Evolutionary conservation across 352 stramenopile species (phyloP), one percentile per base, ranked within the genome.

Genomic region (Aphanomyces astaci): DNA sequence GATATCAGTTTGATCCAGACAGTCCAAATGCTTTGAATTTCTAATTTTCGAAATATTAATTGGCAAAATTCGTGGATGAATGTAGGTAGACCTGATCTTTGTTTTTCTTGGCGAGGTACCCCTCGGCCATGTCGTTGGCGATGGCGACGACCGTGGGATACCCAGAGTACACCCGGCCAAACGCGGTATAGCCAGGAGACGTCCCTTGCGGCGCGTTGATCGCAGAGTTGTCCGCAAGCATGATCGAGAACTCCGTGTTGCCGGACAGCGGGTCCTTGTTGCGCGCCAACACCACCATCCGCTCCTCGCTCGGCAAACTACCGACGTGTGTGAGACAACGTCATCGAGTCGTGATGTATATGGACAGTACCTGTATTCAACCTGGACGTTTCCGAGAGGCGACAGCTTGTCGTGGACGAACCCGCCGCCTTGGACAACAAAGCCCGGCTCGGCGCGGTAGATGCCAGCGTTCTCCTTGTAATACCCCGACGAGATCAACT

Each of bases 401-500:
- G 86, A 89, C 56, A 75, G 64, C 70, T 90, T 92, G 40, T 68
- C 66, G 56, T 81, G 78, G 17, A 94, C 79, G 67, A 84, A 92
- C 13, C 79, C 83, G 28, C 86, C 86, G 51, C 79, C 86, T 67
- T 94, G 86, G 9, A 94, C 73, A 55, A 92, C 72, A 68, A 84
- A 94, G 60, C 86, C 86, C 28, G 80, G 82, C 53, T 92, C 86
- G 55, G 92, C 90, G 72, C 88, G 87, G 73, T 94, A 94, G 60
- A 94, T 92, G 1, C 86, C 86, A 0, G 84, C 75, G 32, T 67
- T 64, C n/a, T 88, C 73, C 17, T 79, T 79, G n/a, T 72, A 53
- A 77, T 90, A 94, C 4, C 79, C 82, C 32, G 63, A 62, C 40
- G 82, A 64, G 25, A 94, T 75, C 32, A 94, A 77, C 69, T 83